phyloP scores from a whole-genome alignment of 139 green algal genomes.

The Spirogloea muscicola region DNA sequence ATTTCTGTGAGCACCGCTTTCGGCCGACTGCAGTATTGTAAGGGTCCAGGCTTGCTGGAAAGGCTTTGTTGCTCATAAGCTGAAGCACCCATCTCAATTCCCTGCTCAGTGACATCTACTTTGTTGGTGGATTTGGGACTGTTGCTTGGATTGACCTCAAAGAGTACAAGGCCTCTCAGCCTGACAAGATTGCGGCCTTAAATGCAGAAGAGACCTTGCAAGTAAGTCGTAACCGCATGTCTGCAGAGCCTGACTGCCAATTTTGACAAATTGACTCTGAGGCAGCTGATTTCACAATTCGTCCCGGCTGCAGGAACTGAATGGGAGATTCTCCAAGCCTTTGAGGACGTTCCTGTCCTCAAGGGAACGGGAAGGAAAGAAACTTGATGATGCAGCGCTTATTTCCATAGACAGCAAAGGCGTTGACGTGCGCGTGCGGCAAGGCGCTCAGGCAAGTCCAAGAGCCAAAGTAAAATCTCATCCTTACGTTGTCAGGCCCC shows the following conservation, averaged over 20 bases:
- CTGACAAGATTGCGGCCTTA: constrained; percentile 68
- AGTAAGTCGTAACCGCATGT: constrained; percentile 33
- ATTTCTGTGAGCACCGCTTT: no score
- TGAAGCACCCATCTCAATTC: background rate
- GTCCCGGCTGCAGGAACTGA: background rate
- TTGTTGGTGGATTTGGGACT: constrained; percentile 93
- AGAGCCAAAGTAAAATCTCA: background rate
- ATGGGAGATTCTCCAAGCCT: constrained; percentile 38
- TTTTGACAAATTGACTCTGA: background rate
- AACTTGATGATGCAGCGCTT: constrained; percentile 70
- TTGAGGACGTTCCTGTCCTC: constrained; percentile 58
- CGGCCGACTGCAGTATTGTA: no score
- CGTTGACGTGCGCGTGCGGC: constrained; percentile 79
- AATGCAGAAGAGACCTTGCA: constrained; percentile 27
- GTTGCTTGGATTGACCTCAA: constrained; percentile 85
- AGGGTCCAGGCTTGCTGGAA: no score
- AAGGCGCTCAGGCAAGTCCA: constrained; percentile 22
- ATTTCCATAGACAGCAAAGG: constrained; percentile 88
- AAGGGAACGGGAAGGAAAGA: constrained; percentile 5
- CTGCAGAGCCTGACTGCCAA: background rate
- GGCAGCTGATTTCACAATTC: background rate
- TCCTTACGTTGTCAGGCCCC: no score
- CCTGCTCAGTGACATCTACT: constrained; percentile 87
- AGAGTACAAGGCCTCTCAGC: constrained; percentile 73
- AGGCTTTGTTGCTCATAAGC: no score